Percentiles rank a stretch among this genome's conserved stretches.
Evolutionary conservation across 106 monocot genomes (phyloP).

Genomic region (Allium fistulosum): DNA sequence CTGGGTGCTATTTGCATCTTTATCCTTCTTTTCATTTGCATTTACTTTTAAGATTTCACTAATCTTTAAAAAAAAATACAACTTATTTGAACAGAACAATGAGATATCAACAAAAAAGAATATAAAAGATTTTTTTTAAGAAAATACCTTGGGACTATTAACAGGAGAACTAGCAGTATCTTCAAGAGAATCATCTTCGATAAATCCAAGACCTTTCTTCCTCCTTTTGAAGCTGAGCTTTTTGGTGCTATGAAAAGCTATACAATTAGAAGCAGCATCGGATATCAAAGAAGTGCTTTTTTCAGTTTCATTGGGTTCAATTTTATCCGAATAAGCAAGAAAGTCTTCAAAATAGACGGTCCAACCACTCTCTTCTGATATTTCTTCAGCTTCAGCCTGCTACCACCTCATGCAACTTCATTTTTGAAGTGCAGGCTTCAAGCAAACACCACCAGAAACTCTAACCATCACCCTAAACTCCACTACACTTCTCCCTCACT

Average conservation of each 20-base stretch:
- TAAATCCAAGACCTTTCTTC: background rate
- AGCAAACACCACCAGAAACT: no score
- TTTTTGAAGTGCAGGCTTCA: no score
- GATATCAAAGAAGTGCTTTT: constrained; percentile 26
- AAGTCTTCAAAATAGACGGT: constrained; percentile 18
- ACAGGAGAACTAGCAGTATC: constrained; percentile 44
- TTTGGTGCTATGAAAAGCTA: background rate
- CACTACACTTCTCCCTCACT: no score
- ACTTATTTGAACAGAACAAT: background rate
- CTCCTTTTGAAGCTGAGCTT: constrained; percentile 24
- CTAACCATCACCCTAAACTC: no score
- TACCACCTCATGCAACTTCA: no score
- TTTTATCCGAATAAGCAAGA: constrained; percentile 6
- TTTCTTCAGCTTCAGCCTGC: background rate
- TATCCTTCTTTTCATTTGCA: constrained; percentile 15
- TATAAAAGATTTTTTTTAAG: background rate
- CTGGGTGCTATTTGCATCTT: constrained; percentile 5
- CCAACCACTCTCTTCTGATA: constrained; percentile 18
- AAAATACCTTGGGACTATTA: constrained; percentile 13
- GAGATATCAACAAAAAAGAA: background rate
- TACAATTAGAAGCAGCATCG: constrained; percentile 27
- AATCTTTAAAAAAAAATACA: constrained; percentile 8
- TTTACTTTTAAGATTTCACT: constrained; percentile 12
- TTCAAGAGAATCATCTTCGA: constrained; percentile 28
- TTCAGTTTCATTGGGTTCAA: background rate